Percentiles rank a stretch among this genome's conserved stretches.
These are phyloP conservation scores for Prototheca cutis DNA, from an alignment of 163 green algal species.

Conservation along the genomic window DNA sequence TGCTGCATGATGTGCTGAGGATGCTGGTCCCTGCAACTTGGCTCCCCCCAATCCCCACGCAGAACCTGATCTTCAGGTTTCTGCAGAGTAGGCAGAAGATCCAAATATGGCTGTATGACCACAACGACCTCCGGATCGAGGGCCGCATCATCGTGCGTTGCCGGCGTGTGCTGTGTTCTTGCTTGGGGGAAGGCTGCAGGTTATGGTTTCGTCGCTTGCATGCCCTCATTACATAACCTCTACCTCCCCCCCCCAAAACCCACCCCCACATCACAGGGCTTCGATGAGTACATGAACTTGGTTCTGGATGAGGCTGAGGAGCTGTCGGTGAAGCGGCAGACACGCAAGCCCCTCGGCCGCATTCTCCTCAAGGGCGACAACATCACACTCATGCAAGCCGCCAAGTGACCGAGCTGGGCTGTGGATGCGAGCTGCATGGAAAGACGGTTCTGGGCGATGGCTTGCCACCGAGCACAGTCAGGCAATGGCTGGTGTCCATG, in stretches of 20 bases:
- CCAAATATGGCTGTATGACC: slow-evolving; percentile 95
- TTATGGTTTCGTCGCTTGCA: no score
- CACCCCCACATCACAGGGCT: slow-evolving; percentile 68
- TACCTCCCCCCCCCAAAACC: no score
- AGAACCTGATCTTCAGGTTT: slow-evolving; percentile 98
- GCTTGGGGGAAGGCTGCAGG: no score
- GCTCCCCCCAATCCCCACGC: slow-evolving; percentile 5
- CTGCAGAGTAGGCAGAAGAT: slow-evolving; percentile 90
- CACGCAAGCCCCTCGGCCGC: slow-evolving; percentile 72
- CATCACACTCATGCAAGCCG: slow-evolving; percentile 90
- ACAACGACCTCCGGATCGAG: slow-evolving; percentile 86
- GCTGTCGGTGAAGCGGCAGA: slow-evolving; percentile 87
- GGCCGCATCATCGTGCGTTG: slow-evolving; percentile 83
- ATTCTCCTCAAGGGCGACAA: slow-evolving; percentile 97
- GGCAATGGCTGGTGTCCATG: no score
- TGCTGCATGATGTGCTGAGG: no score
- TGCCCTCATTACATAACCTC: no score
- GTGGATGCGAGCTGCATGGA: no score
- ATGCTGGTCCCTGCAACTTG: no score
- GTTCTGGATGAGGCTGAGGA: slow-evolving; percentile 97
- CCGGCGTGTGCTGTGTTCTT: no score
- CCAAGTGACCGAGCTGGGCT: no score
- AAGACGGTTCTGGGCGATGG: no score
- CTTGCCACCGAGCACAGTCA: no score
- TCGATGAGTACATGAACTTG: slow-evolving; percentile 99